These are phyloP conservation scores for Podosphaera aphanis DNA, from an alignment of 2,329 filamentous ascomycete genomes.

Conservation along the genomic window DNA sequence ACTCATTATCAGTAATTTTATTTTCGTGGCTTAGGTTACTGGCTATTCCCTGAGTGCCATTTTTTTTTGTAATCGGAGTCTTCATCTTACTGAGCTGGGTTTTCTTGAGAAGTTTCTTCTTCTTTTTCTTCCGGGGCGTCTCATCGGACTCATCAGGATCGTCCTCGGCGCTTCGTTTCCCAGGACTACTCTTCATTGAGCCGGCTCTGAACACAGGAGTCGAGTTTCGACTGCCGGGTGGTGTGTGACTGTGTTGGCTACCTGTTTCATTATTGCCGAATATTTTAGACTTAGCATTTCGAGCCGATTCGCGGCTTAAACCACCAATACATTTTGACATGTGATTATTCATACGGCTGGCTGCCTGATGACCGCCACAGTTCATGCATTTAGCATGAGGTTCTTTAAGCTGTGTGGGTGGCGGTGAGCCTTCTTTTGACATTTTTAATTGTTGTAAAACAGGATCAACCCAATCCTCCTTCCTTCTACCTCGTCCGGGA, in stretches of 20 bases:
- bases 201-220: constrained; percentile 26
- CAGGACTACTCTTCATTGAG: constrained; percentile 9
- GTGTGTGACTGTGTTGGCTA: constrained; percentile 31
- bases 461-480: constrained; percentile 46
- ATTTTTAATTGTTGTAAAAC: constrained; percentile 11
- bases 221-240: constrained; percentile 37
- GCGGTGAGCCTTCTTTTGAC: constrained; percentile 21
- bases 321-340: constrained; percentile 46
- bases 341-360: constrained; percentile 42
- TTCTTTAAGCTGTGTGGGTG: constrained; percentile 36
- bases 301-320: constrained; percentile 36
- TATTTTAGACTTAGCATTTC: constrained; percentile 38
- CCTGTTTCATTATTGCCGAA: constrained; percentile 27
- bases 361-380: constrained; percentile 41
- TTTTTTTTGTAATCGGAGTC: constrained; percentile 5
- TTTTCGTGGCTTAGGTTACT: constrained; percentile 8
- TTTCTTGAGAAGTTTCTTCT: constrained; percentile 14
- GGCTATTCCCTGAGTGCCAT: constrained; percentile 4
- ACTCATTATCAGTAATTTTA: constrained; percentile 5
- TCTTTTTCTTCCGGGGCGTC: constrained; percentile 13
- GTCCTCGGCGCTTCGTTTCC: constrained; percentile 14
- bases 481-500: constrained; percentile 58
- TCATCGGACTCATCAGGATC: constrained; percentile 15
- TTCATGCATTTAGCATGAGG: constrained; percentile 44
- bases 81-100: constrained; percentile 8